Conservation (phyloP, 2,329 filamentous ascomycete genomes). For the Pseudogymnoascus sp. region DNA sequence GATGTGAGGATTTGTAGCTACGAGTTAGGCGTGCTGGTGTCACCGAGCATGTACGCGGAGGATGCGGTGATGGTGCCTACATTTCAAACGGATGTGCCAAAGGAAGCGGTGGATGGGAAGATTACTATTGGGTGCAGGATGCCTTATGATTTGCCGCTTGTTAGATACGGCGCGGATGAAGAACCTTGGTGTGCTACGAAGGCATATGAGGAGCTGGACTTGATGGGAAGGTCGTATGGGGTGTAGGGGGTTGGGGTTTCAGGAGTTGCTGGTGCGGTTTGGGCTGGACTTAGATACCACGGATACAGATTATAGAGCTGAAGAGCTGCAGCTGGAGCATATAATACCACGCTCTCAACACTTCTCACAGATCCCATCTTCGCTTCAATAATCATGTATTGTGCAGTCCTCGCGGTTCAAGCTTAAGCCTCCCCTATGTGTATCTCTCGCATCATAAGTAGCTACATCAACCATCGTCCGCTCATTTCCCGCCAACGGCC, state of each 20-base stretch:
- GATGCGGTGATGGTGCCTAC: conserved; percentile 56
- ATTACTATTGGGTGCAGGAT: conserved; percentile 63
- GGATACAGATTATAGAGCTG: background rate
- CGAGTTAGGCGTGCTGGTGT: conserved; percentile 77
- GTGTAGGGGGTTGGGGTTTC: background rate
- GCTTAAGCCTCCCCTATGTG: background rate
- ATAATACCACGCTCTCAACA: background rate
- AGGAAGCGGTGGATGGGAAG: conserved; percentile 18
- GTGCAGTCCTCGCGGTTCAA: background rate
- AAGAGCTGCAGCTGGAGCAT: background rate
- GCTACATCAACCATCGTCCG: background rate
- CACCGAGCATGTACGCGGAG: conserved; percentile 56
- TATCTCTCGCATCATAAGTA: background rate
- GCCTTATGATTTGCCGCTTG: conserved; percentile 75
- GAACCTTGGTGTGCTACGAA: conserved; percentile 70
- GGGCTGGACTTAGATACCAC: background rate
- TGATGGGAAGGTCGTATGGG: conserved; percentile 35
- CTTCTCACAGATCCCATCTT: background rate
- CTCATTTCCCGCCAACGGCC: conserved; percentile 36
- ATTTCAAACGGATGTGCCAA: conserved; percentile 56
- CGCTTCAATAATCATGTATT: background rate
- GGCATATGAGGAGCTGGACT: conserved; percentile 55
- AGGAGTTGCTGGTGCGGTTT: background rate
- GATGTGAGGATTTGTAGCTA: conserved; percentile 71
- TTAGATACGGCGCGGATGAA: conserved; percentile 56